Conservation (phyloP, 495 filamentous ascomycete species). For the Penicillium odoratum region DNA sequence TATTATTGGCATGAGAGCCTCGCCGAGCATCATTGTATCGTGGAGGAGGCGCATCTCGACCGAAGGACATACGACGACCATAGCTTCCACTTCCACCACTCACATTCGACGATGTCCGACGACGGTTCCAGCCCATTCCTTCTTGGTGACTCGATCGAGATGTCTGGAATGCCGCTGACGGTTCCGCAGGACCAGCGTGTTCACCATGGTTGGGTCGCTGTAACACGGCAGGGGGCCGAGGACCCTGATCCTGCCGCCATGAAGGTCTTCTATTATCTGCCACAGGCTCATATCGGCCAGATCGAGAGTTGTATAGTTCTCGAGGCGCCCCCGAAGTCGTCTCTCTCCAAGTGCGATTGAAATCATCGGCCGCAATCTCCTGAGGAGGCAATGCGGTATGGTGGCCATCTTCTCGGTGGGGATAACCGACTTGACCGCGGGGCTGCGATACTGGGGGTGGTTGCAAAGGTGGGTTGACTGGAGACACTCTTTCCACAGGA, state of each 20-base stretch:
- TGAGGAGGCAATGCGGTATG: constrained; percentile 54
- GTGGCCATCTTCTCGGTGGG: constrained; percentile 31
- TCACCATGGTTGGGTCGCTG: constrained; percentile 66
- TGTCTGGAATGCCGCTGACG: constrained; percentile 88
- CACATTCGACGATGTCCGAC: constrained; percentile 90
- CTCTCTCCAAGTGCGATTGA: constrained; percentile 84
- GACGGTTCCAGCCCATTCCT: constrained; percentile 65
- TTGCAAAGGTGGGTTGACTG: constrained; percentile 54
- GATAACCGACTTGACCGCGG: constrained; percentile 33
- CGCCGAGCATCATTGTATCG: constrained; percentile 47
- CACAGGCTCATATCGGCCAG: constrained; percentile 90
- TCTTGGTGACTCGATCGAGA: constrained; percentile 69
- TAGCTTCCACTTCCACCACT: constrained; percentile 84
- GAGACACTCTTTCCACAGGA: constrained; percentile 77
- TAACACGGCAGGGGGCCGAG: constrained; percentile 74
- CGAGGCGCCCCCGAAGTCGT: constrained; percentile 59
- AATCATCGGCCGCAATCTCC: constrained; percentile 93
- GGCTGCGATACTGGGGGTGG: constrained; percentile 21
- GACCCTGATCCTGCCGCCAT: constrained; percentile 63
- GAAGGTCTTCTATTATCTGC: constrained; percentile 68
- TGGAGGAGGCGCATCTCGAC: constrained; percentile 47
- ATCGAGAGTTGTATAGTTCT: constrained; percentile 92
- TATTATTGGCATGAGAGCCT: constrained; percentile 47
- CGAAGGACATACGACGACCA: constrained; percentile 58
- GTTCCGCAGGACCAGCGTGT: constrained; percentile 74